Conservation (phyloP, 345 rosid species). For the Rhizophora apiculata region DNA sequence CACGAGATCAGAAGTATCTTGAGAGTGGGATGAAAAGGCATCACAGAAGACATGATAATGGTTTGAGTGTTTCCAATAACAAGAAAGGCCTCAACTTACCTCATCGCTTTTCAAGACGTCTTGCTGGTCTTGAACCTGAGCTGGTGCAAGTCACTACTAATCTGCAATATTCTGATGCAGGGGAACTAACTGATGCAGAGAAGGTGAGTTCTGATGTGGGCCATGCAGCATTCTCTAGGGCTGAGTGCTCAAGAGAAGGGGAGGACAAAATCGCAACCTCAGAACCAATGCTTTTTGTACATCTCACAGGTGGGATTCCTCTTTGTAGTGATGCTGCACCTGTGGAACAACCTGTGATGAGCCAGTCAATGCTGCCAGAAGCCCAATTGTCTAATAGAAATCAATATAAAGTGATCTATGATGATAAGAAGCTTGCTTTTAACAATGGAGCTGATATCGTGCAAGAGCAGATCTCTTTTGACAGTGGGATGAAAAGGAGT, state of each 20-base stretch:
- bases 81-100: constrained; percentile 18
- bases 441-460: constrained; percentile 24
- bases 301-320: constrained; percentile 12
- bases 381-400: constrained; percentile 19
- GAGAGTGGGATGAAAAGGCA: constrained; percentile 9
- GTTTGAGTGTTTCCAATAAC: constrained; percentile 13
- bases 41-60: constrained; percentile 17
- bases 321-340: constrained; percentile 13
- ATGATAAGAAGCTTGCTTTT: constrained; percentile 18
- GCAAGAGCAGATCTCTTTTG: constrained; percentile 20
- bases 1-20: constrained; percentile 19
- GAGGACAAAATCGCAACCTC: background rate
- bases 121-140: constrained; percentile 23
- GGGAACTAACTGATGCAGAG: constrained; percentile 27
- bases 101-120: constrained; percentile 30
- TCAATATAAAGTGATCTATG: constrained; percentile 10
- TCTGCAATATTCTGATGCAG: constrained; percentile 16
- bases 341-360: constrained; percentile 5
- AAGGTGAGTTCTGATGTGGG: constrained; percentile 26
- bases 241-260: background rate
- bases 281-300: constrained; percentile 3
- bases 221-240: constrained; percentile 9
- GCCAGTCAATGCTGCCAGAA: constrained; percentile 17
- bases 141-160: background rate
- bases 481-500: constrained; percentile 8